Conservation (phyloP, 306 rosid genomes). For the Cucumis melo region DNA sequence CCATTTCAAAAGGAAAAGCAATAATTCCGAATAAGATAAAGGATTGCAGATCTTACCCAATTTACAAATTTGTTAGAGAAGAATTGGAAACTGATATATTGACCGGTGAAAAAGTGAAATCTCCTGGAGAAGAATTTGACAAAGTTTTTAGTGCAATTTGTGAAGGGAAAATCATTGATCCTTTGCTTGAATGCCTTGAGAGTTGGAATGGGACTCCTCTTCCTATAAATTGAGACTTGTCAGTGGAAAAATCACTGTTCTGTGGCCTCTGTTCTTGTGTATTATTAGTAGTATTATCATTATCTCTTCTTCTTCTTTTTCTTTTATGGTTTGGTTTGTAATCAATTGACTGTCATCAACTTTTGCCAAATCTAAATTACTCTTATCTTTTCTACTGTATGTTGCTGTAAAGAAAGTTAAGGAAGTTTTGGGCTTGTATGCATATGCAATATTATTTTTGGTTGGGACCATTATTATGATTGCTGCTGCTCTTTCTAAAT, state of each 20-base stretch:
- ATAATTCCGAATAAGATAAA: conserved; percentile 19
- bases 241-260: background rate
- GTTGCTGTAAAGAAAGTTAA: background rate
- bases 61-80: conserved; percentile 12
- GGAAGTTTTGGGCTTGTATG: background rate
- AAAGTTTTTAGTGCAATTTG: conserved; percentile 36
- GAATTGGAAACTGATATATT: conserved; percentile 22
- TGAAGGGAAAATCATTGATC: conserved; percentile 30
- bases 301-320: too few species aligned
- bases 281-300: background rate
- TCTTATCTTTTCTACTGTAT: background rate
- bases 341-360: background rate
- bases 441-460: background rate
- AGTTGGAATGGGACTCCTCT: conserved; percentile 3
- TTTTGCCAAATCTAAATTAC: background rate
- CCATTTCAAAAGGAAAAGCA: conserved; percentile 19
- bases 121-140: conserved; percentile 45
- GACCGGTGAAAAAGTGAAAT: conserved; percentile 30
- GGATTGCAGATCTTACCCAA: conserved; percentile 37
- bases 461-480: background rate
- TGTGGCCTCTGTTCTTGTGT: background rate
- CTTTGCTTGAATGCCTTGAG: conserved; percentile 7
- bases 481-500: background rate
- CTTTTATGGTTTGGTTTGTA: too few species aligned
- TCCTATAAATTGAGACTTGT: background rate